Conservation (phyloP, 768 basidiomycete species). For the Macrolepiota albuminosa region DNA sequence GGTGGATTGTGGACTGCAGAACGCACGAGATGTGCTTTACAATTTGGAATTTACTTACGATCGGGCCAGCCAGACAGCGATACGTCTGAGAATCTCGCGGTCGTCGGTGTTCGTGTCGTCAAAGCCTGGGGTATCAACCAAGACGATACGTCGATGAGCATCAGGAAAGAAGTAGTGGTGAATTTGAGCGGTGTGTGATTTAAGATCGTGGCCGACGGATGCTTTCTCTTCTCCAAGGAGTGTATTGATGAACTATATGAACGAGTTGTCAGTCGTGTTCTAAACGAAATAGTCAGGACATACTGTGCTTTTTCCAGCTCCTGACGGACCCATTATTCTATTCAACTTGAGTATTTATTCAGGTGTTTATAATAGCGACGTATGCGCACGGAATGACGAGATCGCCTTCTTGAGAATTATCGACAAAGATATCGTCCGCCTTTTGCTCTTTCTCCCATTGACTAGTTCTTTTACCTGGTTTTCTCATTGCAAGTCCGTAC, state of each 20-base stretch:
- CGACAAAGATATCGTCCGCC: slow-evolving; percentile 7
- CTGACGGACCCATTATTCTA: slow-evolving; percentile 15
- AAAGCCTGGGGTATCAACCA: slow-evolving; percentile 21
- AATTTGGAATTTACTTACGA: slow-evolving; percentile 12
- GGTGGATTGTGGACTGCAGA: neutral
- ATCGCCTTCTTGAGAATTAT: slow-evolving; percentile 6
- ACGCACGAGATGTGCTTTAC: neutral
- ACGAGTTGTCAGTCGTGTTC: neutral
- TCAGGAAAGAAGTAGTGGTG: slow-evolving; percentile 7
- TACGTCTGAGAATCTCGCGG: slow-evolving; percentile 15
- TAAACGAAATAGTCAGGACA: neutral
- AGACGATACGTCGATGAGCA: slow-evolving; percentile 9
- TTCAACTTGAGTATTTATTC: neutral
- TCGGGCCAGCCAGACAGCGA: slow-evolving; percentile 13
- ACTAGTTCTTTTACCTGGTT: neutral
- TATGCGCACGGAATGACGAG: slow-evolving; percentile 17
- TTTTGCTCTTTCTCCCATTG: slow-evolving; percentile 9
- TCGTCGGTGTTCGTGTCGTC: slow-evolving; percentile 15
- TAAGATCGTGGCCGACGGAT: slow-evolving; percentile 9
- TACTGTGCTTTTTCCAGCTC: slow-evolving; percentile 19
- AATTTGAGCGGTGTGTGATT: slow-evolving; percentile 8
- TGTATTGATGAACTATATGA: slow-evolving; percentile 5
- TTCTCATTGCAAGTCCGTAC: neutral
- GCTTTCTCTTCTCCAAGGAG: neutral
- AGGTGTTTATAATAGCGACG: neutral